phyloP scores from a whole-genome alignment of 805 yeast genomes.

The Candida alai region DNA sequence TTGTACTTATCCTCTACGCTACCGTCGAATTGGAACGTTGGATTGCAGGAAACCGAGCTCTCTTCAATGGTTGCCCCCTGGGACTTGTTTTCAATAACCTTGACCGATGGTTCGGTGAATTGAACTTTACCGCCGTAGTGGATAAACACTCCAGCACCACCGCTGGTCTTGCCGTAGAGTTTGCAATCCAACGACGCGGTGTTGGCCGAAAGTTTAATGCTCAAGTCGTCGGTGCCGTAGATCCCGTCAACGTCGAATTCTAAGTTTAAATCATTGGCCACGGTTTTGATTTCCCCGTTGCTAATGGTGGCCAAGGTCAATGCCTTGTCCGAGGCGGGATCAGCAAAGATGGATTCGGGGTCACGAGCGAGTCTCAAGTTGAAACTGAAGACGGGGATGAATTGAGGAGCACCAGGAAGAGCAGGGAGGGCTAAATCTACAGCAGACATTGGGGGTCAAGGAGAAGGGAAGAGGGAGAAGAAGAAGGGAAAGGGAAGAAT shows the following conservation, averaged over 20 bases:
- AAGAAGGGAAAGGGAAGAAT: no score
- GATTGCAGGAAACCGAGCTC: slow-evolving; percentile 47
- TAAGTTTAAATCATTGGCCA: slow-evolving; percentile 27
- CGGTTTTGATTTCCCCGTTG: slow-evolving; percentile 28
- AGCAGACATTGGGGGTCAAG: no score
- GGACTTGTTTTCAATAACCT: slow-evolving; percentile 30
- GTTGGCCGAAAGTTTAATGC: slow-evolving; percentile 23
- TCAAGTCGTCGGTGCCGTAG: slow-evolving; percentile 49
- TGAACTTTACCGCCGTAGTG: slow-evolving; percentile 49
- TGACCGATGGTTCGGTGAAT: slow-evolving; percentile 29
- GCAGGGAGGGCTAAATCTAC: slow-evolving; percentile 8
- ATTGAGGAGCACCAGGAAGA: slow-evolving; percentile 21
- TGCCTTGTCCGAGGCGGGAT: slow-evolving; percentile 15
- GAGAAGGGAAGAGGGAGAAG: no score
- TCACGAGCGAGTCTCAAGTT: slow-evolving; percentile 23
- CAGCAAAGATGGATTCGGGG: slow-evolving; percentile 17
- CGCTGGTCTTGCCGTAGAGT: slow-evolving; percentile 42
- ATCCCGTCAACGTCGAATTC: slow-evolving; percentile 26
- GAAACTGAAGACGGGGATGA: slow-evolving; percentile 29
- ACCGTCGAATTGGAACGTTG: slow-evolving; percentile 41
- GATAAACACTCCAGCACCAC: slow-evolving; percentile 40
- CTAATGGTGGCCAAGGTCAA: slow-evolving; percentile 20
- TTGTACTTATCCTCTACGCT: slow-evolving; percentile 38
- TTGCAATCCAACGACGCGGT: slow-evolving; percentile 45
- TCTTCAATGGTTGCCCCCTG: slow-evolving; percentile 39